Evolutionary conservation across 2,329 filamentous ascomycete species (phyloP), one percentile per base, ranked within the genome.

Genomic region (Cladophialophora bantiana): DNA sequence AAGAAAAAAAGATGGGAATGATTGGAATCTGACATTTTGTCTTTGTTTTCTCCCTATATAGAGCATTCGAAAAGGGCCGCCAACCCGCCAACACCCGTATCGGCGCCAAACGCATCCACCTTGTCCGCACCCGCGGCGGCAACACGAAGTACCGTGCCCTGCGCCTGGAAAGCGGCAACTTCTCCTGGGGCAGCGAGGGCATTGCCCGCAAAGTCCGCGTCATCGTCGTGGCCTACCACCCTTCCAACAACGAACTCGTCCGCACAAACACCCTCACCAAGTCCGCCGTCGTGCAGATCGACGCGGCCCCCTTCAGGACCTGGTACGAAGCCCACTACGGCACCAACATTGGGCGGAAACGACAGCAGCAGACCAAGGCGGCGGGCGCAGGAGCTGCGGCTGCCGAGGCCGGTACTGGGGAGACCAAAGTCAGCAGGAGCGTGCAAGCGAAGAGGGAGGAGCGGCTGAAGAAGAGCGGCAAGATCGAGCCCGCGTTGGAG

Each of bases 311-410:
- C 76, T 99, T 99, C 92, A 89, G 95, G 83, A 94, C 98, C 87
- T 99, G 95, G 95, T 99, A 96, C 86, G 95, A 99, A 90, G 93
- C 95, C 76, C 95, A 99, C 91, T 99, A 99, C 89, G 95, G 95
- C 81, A 88, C 92, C 84, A 77, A 86, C 77, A 81, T 99, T 73
- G 95, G 95, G 82, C 92, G 94, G 78, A 91, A 90, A 85, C 92
- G 94, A 85, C 93, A 97, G 87, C 94, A 96, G 84, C 74, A 77
- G 59, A 80, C 74, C 74, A 84, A 84, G 80, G 82, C 83, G 80
- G 80, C 85, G 80, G 82, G 83, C 80, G 80, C 81, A 80, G 82
- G 83, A 80, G 79, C 84, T 80, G 82, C 83, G 80, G 80, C 81
- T 84, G 45, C 45, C 20, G 45, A 50, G 10, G 45, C 4, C 5